Base-by-base conservation (phyloP, 2,329 filamentous ascomycete genomes). In the Byssoonygena ceratinophila region DNA sequence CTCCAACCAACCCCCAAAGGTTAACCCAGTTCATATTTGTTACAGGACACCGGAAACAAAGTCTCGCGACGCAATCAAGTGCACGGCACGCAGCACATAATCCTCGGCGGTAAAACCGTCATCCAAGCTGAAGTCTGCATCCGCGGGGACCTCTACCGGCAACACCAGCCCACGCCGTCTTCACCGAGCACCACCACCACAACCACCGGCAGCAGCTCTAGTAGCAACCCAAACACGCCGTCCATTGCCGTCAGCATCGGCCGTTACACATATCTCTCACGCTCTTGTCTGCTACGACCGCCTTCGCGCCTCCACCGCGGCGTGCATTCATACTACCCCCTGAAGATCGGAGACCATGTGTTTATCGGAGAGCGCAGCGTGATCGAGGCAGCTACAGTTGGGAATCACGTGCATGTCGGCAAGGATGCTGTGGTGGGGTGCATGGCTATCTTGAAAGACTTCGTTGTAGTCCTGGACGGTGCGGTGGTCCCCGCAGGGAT, bases 81-180 rank as follows among this genome's bases (percentile, higher is more conserved):
- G 61, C 86, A 94, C 64, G 92, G 92, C 63, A 96, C 91, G 20
- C 89, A 94, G 61, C 94, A 97, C 72, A 97, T 98, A 71, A 95
- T 95, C 70, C 84, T 98, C 1, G 92, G 89, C 60, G 92, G 92
- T 58, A 94, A 88, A 71, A 94, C 90, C 0, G 88, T 97, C 57
- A 94, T 98, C 64, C 89, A 95, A 76, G 85, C 89, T 57, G 90
- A 95, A 65, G 91, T 89, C 61, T 89, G 92, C 70, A 88, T 98
- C 65, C 84, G 92, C 45, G 92, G 91, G 41, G 92, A 98, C 65
- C 80, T 98, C 16, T 78, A 84, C 40, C 80, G 74, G 63, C 49
- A 80, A 66, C 66, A 81, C 1, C 53, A 59, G 6, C 59, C 70
- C 29, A 58, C 68, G 1, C 65, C 69, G 56, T 59, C 68, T 58